Conservation (phyloP, 805 yeast genomes). For the Yarrowia yakushimensis region DNA sequence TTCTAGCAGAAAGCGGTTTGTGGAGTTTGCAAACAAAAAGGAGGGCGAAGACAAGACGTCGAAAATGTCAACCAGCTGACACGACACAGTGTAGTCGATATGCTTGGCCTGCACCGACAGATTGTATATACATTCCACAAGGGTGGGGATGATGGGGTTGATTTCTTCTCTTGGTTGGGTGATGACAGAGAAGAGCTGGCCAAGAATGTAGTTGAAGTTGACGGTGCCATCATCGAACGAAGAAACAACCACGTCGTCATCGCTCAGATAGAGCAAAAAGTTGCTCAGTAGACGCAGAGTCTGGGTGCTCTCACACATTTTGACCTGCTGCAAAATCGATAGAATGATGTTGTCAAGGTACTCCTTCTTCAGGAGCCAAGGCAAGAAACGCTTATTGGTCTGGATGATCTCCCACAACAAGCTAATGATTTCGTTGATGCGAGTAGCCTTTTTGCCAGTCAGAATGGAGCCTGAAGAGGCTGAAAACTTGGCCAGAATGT, state of each 20-base stretch:
- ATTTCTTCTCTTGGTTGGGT: conserved; percentile 10
- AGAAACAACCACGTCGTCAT: conserved; percentile 15
- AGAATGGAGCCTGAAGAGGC: background rate
- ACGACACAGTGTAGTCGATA: conserved; percentile 4
- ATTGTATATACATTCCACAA: conserved; percentile 16
- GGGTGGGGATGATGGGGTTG: conserved; percentile 13
- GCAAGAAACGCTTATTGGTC: conserved; percentile 10
- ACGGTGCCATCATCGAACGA: conserved; percentile 5
- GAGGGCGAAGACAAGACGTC: conserved; percentile 8
- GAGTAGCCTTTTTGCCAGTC: background rate
- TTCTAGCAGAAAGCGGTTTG: background rate
- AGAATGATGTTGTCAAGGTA: background rate
- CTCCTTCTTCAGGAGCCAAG: conserved; percentile 6
- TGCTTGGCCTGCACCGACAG: conserved; percentile 16
- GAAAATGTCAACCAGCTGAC: conserved; percentile 17
- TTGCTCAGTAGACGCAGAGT: background rate
- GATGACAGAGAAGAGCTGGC: conserved; percentile 1
- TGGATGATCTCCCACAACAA: conserved; percentile 20
- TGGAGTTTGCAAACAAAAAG: conserved; percentile 15
- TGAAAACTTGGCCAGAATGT: conserved; percentile 8
- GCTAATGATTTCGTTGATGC: background rate
- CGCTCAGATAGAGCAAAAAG: conserved; percentile 17
- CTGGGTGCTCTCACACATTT: background rate
- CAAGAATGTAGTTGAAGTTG: conserved; percentile 6
- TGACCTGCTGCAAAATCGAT: background rate